Evolutionary conservation across 225 moss, liverwort and hornwort species (phyloP).

Genomic region (Straminergon stramineum): DNA sequence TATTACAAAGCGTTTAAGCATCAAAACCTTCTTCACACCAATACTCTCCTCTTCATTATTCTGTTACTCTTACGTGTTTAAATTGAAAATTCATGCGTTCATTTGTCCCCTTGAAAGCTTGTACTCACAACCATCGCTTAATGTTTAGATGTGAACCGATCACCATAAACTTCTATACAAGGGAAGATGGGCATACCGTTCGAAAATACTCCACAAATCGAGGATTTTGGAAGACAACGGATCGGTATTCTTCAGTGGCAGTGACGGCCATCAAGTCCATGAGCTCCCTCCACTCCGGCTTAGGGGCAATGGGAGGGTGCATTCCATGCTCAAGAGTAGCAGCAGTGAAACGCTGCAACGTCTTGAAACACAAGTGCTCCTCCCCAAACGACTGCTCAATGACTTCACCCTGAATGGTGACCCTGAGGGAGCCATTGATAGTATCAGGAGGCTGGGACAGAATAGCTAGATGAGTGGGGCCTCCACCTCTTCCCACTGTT

Average conservation of each 20-base stretch:
- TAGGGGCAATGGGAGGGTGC: conserved; percentile 79
- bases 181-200: conserved; percentile 25
- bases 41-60: too few species aligned
- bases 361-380: conserved; percentile 94
- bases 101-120: neutral
- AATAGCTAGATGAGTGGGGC: conserved; percentile 92
- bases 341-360: conserved; percentile 87
- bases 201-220: conserved; percentile 89
- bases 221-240: conserved; percentile 73
- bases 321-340: conserved; percentile 97
- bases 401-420: conserved; percentile 94
- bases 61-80: too few species aligned
- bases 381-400: conserved; percentile 97
- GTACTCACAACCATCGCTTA: neutral
- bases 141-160: neutral
- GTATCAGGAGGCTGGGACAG: conserved; percentile 95
- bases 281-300: conserved; percentile 77
- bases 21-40: neutral
- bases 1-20: neutral
- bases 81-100: neutral
- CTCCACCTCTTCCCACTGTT: conserved; percentile 88
- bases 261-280: conserved; percentile 73
- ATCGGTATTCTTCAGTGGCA: conserved; percentile 79
- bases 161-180: neutral
- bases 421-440: conserved; percentile 82